Base-by-base conservation (phyloP, 768 basidiomycete genomes). In the Mycena latifolia region DNA sequence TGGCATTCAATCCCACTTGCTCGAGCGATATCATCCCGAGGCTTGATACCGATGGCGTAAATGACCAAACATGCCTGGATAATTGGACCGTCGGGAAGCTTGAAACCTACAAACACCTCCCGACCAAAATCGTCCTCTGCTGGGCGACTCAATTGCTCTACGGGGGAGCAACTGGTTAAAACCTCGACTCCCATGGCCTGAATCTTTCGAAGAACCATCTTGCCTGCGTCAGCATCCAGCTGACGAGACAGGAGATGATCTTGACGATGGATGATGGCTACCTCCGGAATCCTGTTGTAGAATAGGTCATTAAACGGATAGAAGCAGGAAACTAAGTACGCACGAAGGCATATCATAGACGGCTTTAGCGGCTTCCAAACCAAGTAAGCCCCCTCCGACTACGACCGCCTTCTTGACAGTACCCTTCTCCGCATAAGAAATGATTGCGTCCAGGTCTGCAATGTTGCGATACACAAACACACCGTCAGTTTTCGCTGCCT, bases 291-390 rank as follows among this genome's bases (percentile, higher is more conserved):
- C 0, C 80, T 78, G 25, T 77, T 69, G 22, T 29, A 43, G 2
- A 24, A 53, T 35, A 14, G 17, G 17, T 31, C 15, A n/a, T n/a
- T n/a, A n/a, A n/a, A n/a, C n/a, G n/a, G n/a, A n/a, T 11, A n/a
- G 56, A 28, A 20, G 41, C 3, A 22, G 57, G 39, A 31, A 66
- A n/a, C 14, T 18, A n/a, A 37, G 2, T 3, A 73, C 76, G 22
- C 55, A 77, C 72, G 76, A 71, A 39, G 76, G 77, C 63, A 91
- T 77, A 73, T 92, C 91, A 69, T 86, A 86, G 9, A 86, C 81
- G 0, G 90, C 91, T 71, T 92, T 92, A 4, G 91, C 92, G 3
- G 91, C 90, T 76, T 92, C 92, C 33, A 93, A 78, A 14, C 91
- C 92, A 20, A 92, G 83, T 14, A 93, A 75, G 11, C 91, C 91